Percentiles rank a stretch among this genome's conserved stretches.
phyloP scores from a whole-genome alignment of 2,329 filamentous ascomycete species.

The Nemania bipapillata region DNA sequence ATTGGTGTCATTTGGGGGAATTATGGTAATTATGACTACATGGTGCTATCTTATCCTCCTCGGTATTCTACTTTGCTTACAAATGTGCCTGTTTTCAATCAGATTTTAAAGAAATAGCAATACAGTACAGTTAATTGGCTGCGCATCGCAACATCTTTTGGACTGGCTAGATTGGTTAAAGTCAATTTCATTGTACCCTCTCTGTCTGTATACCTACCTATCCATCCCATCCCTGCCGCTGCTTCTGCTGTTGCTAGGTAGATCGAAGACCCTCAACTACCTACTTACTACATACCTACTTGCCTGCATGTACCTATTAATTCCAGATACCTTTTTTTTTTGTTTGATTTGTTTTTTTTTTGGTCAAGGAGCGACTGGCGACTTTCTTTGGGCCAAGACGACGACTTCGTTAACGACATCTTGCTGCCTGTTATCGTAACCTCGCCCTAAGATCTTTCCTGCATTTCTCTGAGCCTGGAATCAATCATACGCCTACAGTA shows the following conservation, averaged over 20 bases:
- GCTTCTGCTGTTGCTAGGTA: background rate
- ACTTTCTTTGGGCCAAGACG: background rate
- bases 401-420: background rate
- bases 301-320: background rate
- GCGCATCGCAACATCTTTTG: background rate
- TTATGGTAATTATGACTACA: background rate
- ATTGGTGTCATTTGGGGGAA: slow-evolving; percentile 2
- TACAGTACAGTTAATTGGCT: background rate
- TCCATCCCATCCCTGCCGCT: background rate
- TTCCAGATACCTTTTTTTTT: background rate
- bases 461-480: too few species aligned
- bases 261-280: background rate
- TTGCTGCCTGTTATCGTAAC: background rate
- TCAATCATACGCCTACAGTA: too few species aligned
- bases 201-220: background rate
- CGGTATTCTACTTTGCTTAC: background rate
- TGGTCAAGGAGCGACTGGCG: background rate
- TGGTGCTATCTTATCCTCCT: background rate
- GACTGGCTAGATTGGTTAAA: background rate
- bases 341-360: too few species aligned
- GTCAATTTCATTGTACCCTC: too few species aligned
- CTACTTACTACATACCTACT: background rate
- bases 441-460: too few species aligned
- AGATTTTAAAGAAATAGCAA: background rate
- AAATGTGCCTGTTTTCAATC: background rate